Percentiles rank a stretch among this genome's conserved stretches.
These are phyloP conservation scores for Picea abies DNA, from an alignment of 83 land plant species.

Conservation along the genomic window DNA sequence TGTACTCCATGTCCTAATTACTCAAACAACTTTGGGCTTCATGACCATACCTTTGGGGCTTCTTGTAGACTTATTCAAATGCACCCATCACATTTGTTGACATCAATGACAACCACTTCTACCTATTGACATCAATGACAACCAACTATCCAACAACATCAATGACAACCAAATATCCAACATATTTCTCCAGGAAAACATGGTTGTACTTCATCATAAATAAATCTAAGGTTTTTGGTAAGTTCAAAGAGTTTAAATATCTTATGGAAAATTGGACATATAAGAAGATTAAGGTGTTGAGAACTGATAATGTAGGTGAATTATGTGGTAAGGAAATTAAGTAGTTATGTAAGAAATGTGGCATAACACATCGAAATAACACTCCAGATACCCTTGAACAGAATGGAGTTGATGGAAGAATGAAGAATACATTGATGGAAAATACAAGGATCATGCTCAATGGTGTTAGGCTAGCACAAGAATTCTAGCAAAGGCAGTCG, in stretches of 20 bases:
- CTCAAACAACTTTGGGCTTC: too few species aligned
- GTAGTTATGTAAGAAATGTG: not conserved
- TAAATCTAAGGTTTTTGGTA: not conserved
- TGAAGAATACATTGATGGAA: not conserved
- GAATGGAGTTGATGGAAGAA: too few species aligned
- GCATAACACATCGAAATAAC: not conserved
- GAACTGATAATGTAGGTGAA: not conserved
- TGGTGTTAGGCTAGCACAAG: not conserved
- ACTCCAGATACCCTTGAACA: not conserved
- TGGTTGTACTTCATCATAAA: not conserved
- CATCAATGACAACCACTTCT: too few species aligned
- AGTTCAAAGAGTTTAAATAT: not conserved
- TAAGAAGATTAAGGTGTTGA: not conserved
- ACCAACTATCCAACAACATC: too few species aligned
- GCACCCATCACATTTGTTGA: too few species aligned
- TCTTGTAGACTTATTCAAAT: too few species aligned
- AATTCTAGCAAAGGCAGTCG: not conserved
- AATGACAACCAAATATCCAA: too few species aligned
- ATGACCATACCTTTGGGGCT: too few species aligned
- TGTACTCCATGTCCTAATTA: too few species aligned
- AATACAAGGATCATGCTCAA: not conserved
- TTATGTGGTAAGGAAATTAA: not conserved
- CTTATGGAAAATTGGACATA: not conserved
- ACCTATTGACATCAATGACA: too few species aligned
- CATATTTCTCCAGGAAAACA: not conserved